A percentile compares a stretch with the other conserved stretches of the same genome.
Evolutionary conservation across 768 basidiomycete species (phyloP).

Genomic region (Rhizopogon vinicolor): DNA sequence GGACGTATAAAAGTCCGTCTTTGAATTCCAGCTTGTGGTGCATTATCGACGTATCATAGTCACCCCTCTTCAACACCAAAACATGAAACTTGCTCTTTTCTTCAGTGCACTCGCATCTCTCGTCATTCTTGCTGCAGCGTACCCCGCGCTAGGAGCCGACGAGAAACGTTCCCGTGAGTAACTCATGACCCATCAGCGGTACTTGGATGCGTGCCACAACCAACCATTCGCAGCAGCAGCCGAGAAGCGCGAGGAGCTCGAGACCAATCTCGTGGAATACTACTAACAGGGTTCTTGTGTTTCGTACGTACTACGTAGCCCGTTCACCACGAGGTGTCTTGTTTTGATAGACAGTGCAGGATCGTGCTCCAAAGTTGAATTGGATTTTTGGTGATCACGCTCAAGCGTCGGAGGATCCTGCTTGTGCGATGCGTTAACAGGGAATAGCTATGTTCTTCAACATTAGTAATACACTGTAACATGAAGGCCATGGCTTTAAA

Average conservation of each 20-base stretch:
- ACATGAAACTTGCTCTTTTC: background rate
- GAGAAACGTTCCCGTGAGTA: background rate
- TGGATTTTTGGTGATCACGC: no score
- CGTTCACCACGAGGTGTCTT: no score
- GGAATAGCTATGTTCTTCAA: no score
- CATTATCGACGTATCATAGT: background rate
- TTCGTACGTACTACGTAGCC: no score
- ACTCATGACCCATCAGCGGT: background rate
- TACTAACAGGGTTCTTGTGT: background rate
- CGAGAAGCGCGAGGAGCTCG: background rate
- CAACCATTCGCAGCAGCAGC: background rate
- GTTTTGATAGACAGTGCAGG: no score
- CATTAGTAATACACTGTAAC: no score
- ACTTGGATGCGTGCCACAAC: background rate
- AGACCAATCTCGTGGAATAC: background rate
- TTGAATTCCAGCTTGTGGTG: background rate
- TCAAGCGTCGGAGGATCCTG: no score
- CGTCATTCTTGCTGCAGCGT: background rate
- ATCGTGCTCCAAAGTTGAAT: no score
- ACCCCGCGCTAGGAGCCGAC: background rate
- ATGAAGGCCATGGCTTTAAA: no score
- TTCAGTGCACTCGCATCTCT: background rate
- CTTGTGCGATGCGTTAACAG: no score
- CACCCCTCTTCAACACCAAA: background rate
- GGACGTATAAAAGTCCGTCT: background rate